Conservation (phyloP, 257 asterid genomes). For the Voacanga thouarsii region DNA sequence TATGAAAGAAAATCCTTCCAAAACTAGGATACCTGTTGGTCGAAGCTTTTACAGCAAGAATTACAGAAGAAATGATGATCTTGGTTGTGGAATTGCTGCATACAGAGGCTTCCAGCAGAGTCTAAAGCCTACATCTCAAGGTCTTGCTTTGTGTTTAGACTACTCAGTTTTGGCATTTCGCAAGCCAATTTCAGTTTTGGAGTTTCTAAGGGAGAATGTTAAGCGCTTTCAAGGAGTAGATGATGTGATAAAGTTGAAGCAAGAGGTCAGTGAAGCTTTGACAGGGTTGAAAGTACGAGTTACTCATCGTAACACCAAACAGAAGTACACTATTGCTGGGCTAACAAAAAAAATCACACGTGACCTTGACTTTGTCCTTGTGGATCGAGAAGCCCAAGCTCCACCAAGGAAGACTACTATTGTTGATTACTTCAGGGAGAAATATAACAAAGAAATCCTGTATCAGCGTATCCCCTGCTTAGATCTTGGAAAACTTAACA, state of each 20-base stretch:
- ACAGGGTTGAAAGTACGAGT: constrained; percentile 61
- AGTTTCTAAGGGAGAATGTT: constrained; percentile 37
- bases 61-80: constrained; percentile 24
- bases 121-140: constrained; percentile 56
- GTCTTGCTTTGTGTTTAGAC: constrained; percentile 57
- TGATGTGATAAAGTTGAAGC: constrained; percentile 18
- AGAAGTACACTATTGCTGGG: constrained; percentile 43
- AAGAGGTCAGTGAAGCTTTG: constrained; percentile 25
- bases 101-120: constrained; percentile 56
- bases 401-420: constrained; percentile 25
- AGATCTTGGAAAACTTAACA: constrained; percentile 42
- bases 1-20: constrained; percentile 65
- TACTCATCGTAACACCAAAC: constrained; percentile 54
- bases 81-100: constrained; percentile 49
- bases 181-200: constrained; percentile 46
- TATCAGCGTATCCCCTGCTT: constrained; percentile 52
- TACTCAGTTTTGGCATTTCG: constrained; percentile 49
- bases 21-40: constrained; percentile 36
- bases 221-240: constrained; percentile 13
- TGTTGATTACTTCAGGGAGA: constrained; percentile 50
- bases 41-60: constrained; percentile 39
- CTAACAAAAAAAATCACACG: constrained; percentile 22
- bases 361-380: constrained; percentile 25
- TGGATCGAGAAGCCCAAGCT: constrained; percentile 43
- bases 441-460: constrained; percentile 40